Evolutionary conservation across 2,329 filamentous ascomycete genomes (phyloP).

Genomic region (Ilyonectria sp.): DNA sequence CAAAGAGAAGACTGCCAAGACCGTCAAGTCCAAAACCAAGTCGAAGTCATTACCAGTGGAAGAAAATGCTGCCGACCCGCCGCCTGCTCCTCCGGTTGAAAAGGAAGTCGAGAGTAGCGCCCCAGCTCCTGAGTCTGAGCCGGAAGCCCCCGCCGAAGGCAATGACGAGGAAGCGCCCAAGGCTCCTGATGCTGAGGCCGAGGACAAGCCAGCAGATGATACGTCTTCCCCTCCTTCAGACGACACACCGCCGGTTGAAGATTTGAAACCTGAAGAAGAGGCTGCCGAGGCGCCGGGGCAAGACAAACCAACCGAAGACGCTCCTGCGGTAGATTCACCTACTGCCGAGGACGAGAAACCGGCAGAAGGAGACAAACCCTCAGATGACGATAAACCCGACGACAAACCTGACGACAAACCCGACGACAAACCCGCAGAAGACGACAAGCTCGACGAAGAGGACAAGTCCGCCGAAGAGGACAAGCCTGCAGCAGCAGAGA

Average conservation of each 20-base stretch:
- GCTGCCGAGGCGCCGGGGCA: slow-evolving; percentile 5
- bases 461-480: slow-evolving; percentile 3
- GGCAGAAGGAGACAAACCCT: slow-evolving; percentile 22
- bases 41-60: slow-evolving; percentile 2
- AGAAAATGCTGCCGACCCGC: not conserved
- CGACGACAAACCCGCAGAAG: slow-evolving; percentile 25
- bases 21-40: slow-evolving; percentile 9
- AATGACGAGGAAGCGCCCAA: slow-evolving; percentile 16
- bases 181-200: not conserved
- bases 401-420: slow-evolving; percentile 11
- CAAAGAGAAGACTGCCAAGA: slow-evolving; percentile 30
- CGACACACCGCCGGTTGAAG: slow-evolving; percentile 8
- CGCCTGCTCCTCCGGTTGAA: slow-evolving; percentile 8
- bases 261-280: slow-evolving; percentile 2
- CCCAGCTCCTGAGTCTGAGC: not conserved
- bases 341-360: slow-evolving; percentile 12
- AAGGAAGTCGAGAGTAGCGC: slow-evolving; percentile 21
- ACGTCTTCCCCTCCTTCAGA: slow-evolving; percentile 1
- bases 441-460: slow-evolving; percentile 4
- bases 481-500: slow-evolving; percentile 3
- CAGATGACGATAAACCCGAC: slow-evolving; percentile 16
- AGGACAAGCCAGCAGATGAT: slow-evolving; percentile 9
- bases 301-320: slow-evolving; percentile 14
- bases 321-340: slow-evolving; percentile 5
- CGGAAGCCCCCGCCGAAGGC: slow-evolving; percentile 12